Conservation (phyloP, 2,329 filamentous ascomycete genomes). For the Ascochyta fabae region DNA sequence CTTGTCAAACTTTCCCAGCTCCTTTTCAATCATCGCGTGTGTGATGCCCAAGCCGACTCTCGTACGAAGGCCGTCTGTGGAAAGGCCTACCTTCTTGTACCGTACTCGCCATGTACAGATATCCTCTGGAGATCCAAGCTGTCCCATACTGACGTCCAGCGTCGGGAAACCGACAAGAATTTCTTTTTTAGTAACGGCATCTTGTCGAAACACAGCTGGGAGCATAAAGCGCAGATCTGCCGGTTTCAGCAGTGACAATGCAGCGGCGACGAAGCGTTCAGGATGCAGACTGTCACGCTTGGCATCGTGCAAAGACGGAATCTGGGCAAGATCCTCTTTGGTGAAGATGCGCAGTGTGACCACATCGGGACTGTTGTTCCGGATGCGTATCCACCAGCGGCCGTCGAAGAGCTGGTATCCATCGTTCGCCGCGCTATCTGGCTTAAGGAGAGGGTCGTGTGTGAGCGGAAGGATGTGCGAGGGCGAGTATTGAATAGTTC, state of each 20-base stretch:
- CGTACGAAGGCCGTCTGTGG: too few relatives aligned
- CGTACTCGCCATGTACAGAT: slow-evolving; percentile 28
- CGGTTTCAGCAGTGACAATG: slow-evolving; percentile 27
- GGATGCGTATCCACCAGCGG: slow-evolving; percentile 62
- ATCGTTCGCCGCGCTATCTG: too few relatives aligned
- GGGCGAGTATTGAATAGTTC: slow-evolving; percentile 16
- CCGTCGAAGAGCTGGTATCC: slow-evolving; percentile 60
- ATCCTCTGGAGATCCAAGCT: slow-evolving; percentile 14
- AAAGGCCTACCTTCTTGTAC: slow-evolving; percentile 34
- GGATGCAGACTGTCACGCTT: background rate
- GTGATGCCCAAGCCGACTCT: background rate
- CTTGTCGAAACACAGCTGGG: slow-evolving; percentile 31
- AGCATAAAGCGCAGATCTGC: slow-evolving; percentile 29
- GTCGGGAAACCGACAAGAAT: slow-evolving; percentile 34
- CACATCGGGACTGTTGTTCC: slow-evolving; percentile 35
- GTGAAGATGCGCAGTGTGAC: slow-evolving; percentile 50
- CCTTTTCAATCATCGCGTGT: slow-evolving; percentile 10
- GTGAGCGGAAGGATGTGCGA: slow-evolving; percentile 10
- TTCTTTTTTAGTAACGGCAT: slow-evolving; percentile 22
- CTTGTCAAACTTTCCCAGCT: slow-evolving; percentile 1
- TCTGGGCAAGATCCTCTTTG: slow-evolving; percentile 19
- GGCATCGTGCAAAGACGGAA: slow-evolving; percentile 7
- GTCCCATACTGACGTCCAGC: slow-evolving; percentile 23
- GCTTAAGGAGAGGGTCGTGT: background rate
- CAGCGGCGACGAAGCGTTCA: slow-evolving; percentile 20